Conservation (phyloP, 805 yeast species). For the Blastobotrys peoriensis region DNA sequence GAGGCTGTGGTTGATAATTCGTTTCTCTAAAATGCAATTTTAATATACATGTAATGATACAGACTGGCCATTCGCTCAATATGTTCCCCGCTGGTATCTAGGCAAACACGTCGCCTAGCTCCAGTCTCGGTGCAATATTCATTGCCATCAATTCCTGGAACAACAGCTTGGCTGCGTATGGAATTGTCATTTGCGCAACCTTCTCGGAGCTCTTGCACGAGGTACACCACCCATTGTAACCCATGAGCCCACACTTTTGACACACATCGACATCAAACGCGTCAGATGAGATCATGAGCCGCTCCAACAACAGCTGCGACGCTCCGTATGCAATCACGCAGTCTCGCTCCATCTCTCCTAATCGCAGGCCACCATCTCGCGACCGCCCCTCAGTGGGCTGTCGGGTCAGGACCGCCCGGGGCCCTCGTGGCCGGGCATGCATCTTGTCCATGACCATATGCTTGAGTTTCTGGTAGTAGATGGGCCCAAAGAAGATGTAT, state of each 20-base stretch:
- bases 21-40: no score
- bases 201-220: conserved; percentile 84
- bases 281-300: conserved; percentile 94
- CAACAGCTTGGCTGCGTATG: conserved; percentile 95
- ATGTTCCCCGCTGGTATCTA: no score
- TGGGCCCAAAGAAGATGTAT: conserved; percentile 96
- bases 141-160: conserved; percentile 97
- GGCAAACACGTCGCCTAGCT: conserved; percentile 77
- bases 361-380: conserved; percentile 96
- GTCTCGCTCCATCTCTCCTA: conserved; percentile 99
- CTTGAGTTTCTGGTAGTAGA: conserved; percentile 94
- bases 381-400: conserved; percentile 99
- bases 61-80: no score
- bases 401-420: conserved; percentile 94
- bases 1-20: no score
- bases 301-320: conserved; percentile 84
- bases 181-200: conserved; percentile 90
- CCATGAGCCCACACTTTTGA: conserved; percentile 92
- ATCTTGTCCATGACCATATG: conserved; percentile 98
- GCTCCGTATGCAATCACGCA: conserved; percentile 99
- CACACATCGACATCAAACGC: conserved; percentile 97
- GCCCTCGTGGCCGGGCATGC: conserved; percentile 99
- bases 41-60: no score
- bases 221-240: conserved; percentile 97
- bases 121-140: conserved; percentile 96